Evolutionary conservation across 805 yeast species (phyloP).

Genomic region (Candida coleopterorum): DNA sequence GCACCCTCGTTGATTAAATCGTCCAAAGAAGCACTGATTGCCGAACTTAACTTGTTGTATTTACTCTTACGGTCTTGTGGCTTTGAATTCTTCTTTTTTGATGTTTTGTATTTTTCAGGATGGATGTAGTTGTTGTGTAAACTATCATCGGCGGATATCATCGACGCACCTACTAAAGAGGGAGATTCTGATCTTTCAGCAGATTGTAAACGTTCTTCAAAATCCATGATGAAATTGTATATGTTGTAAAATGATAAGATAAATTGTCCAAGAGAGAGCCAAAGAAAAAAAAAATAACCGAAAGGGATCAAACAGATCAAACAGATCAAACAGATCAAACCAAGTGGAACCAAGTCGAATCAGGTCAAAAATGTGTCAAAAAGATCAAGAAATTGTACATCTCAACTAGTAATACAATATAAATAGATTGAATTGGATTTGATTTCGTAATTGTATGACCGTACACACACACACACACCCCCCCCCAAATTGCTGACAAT

Average conservation of each 20-base stretch:
- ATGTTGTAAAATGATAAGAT: background rate
- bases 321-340: too few relatives aligned
- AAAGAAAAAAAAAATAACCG: background rate
- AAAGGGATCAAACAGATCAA: background rate
- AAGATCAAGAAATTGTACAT: too few relatives aligned
- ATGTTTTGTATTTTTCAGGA: conserved; percentile 32
- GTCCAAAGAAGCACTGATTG: conserved; percentile 49
- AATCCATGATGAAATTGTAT: conserved; percentile 33
- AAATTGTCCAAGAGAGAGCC: background rate
- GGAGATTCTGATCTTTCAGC: conserved; percentile 46
- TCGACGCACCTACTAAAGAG: conserved; percentile 50
- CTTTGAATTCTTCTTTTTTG: conserved; percentile 3
- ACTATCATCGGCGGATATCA: conserved; percentile 45
- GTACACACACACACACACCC: too few relatives aligned
- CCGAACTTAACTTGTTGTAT: conserved; percentile 4
- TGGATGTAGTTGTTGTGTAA: conserved; percentile 41
- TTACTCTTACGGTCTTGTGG: too few relatives aligned
- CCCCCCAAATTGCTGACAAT: too few relatives aligned
- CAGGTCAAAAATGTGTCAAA: too few relatives aligned
- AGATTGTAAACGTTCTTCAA: conserved; percentile 49
- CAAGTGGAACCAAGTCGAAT: too few relatives aligned
- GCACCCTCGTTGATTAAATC: conserved; percentile 47
- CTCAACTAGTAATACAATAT: too few relatives aligned
- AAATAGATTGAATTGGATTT: too few relatives aligned
- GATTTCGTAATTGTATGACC: too few relatives aligned